Conservation (phyloP, 2,329 filamentous ascomycete genomes). For the Gnomoniopsis sp. region DNA sequence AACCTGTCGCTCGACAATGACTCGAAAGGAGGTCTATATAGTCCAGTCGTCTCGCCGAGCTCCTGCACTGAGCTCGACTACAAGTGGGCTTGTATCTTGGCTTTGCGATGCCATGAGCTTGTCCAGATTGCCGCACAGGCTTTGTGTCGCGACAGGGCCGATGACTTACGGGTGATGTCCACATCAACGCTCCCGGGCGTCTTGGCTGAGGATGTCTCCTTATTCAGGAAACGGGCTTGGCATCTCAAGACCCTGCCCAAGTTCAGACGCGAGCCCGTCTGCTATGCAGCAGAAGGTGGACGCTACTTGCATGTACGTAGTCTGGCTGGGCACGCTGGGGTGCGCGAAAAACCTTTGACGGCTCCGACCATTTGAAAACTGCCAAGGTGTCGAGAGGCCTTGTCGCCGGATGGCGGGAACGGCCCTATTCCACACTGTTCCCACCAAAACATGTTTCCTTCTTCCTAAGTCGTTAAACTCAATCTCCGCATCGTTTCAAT, state of each 20-base stretch:
- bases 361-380: slow-evolving; percentile 15
- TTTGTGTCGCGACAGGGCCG: background rate
- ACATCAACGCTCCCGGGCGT: background rate
- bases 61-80: too few relatives aligned
- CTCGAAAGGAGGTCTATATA: too few relatives aligned
- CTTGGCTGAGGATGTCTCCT: slow-evolving; percentile 1
- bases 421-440: background rate
- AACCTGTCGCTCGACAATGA: too few relatives aligned
- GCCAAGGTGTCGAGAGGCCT: slow-evolving; percentile 17
- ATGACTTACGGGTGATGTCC: background rate
- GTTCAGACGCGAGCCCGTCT: background rate
- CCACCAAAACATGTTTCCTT: slow-evolving; percentile 16
- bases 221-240: background rate
- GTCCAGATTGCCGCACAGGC: background rate
- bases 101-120: background rate
- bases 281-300: background rate
- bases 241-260: background rate
- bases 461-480: background rate
- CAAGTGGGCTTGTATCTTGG: background rate
- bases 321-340: too few relatives aligned
- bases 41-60: too few relatives aligned
- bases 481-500: slow-evolving; percentile 10
- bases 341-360: too few relatives aligned
- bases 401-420: slow-evolving; percentile 1
- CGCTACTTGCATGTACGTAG: background rate